Base-by-base conservation (phyloP, 108 stramenopile species). In the Nannochloropsis gaditana region DNA sequence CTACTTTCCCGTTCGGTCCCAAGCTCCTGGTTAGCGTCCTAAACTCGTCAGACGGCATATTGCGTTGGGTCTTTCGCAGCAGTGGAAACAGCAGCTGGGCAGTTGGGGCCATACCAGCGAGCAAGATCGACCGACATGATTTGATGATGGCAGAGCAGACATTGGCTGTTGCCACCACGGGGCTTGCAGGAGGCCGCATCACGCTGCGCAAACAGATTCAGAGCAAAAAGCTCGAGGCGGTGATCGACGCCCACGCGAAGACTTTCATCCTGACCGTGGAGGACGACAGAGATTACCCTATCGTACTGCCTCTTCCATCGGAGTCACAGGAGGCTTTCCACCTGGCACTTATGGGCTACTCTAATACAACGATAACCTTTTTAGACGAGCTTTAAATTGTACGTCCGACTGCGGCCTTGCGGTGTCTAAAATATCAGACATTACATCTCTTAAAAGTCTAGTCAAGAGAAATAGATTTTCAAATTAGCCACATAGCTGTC, bases 11-110 rank as follows among this genome's bases (percentile, higher is more conserved):
- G 59, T 73, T 73, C n/a, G 59, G 59, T 3, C 59, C 59, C 59
- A 73, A 73, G 59, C 59, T 73, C n/a, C 6, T 73, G 59, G 59
- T 73, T n/a, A 73, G 59, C 59, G n/a, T n/a, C 19, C n/a, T 73
- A 2, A 73, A 73, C 59, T 73, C 59, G 59, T 73, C 59, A 6
- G 59, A 73, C 19, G 59, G 59, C 4, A 73, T 73, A n/a, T n/a
- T 73, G 59, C 59, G 59, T n/a, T 73, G 59, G 59, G 59, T 73
- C 59, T 73, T 73, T 73, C 59, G 59, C 3, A 73, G 59, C 59
- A 73, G 59, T 8, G 59, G 59, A n/a, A 73, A 73, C 59, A 73
- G 59, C 59, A 73, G 59, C 59, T 73, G 59, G 59, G 59, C 59
- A 15, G 59, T 73, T 15, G 59, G 59, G 59, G 59, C 59, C 59